Base-by-base conservation (phyloP, 257 asterid genomes). In the Scutellaria barbata region DNA sequence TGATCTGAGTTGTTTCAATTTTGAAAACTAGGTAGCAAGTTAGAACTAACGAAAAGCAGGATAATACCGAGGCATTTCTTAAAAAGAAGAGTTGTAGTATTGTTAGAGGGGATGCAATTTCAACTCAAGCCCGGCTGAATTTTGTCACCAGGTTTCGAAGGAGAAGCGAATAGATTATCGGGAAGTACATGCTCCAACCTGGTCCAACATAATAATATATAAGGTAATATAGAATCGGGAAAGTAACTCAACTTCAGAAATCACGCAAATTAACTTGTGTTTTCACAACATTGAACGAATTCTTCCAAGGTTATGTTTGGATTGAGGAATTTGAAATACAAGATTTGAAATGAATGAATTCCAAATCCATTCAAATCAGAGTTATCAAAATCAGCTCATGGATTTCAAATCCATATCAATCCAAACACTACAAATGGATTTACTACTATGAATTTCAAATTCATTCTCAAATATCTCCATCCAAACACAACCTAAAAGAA, bases 161-260 rank as follows among this genome's bases (percentile, higher is more conserved):
- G 96, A 71, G 94, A 92, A 57, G 94, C 80, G 47, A 92, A 88
- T 7, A 92, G 89, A 74, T 84, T 87, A 66, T 89, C 97, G 0
- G 96, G 96, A 72, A 92, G 92, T 63, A 55, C 66, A 81, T 85
- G 85, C 83, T 82, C 89, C 76, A 92, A 74, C 85, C 92, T 90
- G 90, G 51, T 39, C 69, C 67, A 70, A 81, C 41, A 66, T 45
- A 53, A 52, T 14, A n/a, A 69, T 55, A 22, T n/a, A 10, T 20
- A 25, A 33, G 51, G 13, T 20, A n/a, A 51, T 7, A 7, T 46
- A 2, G 43, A 39, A 13, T 30, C 35, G 5, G 63, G 39, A 22
- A n/a, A 8, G 9, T 18, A 14, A 47, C 17, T 51, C 0, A 60
- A n/a, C 11, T 39, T 3, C n/a, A 65, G 3, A 18, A 59, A 53